Conservation (phyloP, 768 basidiomycete genomes). For the Rhizopogon vinicolor region DNA sequence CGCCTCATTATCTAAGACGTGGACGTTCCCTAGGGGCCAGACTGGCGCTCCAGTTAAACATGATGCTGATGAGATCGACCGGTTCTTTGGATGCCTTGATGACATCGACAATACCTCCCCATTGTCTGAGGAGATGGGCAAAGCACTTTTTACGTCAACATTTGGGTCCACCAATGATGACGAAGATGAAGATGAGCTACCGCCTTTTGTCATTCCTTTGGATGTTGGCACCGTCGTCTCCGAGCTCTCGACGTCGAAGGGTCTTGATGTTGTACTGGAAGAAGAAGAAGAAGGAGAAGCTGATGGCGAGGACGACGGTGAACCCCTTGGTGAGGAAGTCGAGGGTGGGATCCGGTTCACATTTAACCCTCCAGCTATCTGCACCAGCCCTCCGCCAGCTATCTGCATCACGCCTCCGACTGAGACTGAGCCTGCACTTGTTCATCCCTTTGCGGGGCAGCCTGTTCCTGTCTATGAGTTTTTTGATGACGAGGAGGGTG, state of each 20-base stretch:
- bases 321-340: slow-evolving; percentile 53
- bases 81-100: slow-evolving; percentile 70
- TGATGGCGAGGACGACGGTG: slow-evolving; percentile 38
- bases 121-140: slow-evolving; percentile 45
- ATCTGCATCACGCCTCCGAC: slow-evolving; percentile 11
- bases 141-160: slow-evolving; percentile 52
- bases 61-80: slow-evolving; percentile 52
- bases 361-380: slow-evolving; percentile 48
- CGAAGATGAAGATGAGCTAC: slow-evolving; percentile 45
- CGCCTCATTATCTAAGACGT: slow-evolving; percentile 56
- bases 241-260: slow-evolving; percentile 20
- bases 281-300: slow-evolving; percentile 27
- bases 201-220: slow-evolving; percentile 45
- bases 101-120: slow-evolving; percentile 47
- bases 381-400: slow-evolving; percentile 19
- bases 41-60: slow-evolving; percentile 17
- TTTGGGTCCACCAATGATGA: slow-evolving; percentile 39
- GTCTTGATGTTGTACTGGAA: slow-evolving; percentile 37
- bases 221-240: slow-evolving; percentile 39
- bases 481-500: slow-evolving; percentile 20
- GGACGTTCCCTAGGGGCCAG: slow-evolving; percentile 57
- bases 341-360: slow-evolving; percentile 71
- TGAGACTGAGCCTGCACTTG: slow-evolving; percentile 10
- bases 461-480: slow-evolving; percentile 3
- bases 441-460: slow-evolving; percentile 3